Evolutionary conservation across 2,329 filamentous ascomycete species (phyloP).

Genomic region (Harringtonia lauricola): DNA sequence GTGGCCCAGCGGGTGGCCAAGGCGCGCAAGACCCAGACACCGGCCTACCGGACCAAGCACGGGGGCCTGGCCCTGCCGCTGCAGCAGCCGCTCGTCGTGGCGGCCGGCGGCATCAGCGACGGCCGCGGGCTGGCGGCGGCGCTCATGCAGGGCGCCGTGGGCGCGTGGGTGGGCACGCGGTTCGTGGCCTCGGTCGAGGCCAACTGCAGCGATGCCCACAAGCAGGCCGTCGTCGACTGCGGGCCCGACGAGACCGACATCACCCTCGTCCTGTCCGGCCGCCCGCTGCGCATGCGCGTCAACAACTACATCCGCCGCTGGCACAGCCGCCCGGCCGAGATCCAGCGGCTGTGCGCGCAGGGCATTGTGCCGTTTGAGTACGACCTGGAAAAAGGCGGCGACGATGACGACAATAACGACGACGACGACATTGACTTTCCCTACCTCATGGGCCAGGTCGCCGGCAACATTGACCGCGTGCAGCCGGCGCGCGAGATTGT

Average conservation of each 20-base stretch:
- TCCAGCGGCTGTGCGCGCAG: slow-evolving; percentile 61
- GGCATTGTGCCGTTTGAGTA: slow-evolving; percentile 74
- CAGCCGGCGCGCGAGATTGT: slow-evolving; percentile 78
- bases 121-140: slow-evolving; percentile 70
- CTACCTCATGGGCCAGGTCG: slow-evolving; percentile 90
- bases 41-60: no score
- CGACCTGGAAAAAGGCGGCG: slow-evolving; percentile 57
- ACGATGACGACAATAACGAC: slow-evolving; percentile 24
- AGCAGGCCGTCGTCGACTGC: slow-evolving; percentile 72
- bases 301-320: slow-evolving; percentile 78
- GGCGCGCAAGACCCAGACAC: no score
- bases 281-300: slow-evolving; percentile 67
- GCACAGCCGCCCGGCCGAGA: slow-evolving; percentile 65
- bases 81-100: slow-evolving; percentile 61
- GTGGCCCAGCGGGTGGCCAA: slow-evolving; percentile 58
- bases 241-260: slow-evolving; percentile 68
- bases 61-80: slow-evolving; percentile 6
- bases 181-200: slow-evolving; percentile 81
- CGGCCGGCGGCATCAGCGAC: slow-evolving; percentile 78
- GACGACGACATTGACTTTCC: slow-evolving; percentile 69
- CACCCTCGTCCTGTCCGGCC: slow-evolving; percentile 71
- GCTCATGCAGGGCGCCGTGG: slow-evolving; percentile 78
- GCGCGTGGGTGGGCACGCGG: slow-evolving; percentile 89
- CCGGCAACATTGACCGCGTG: slow-evolving; percentile 63
- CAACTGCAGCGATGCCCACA: slow-evolving; percentile 70